These are phyloP conservation scores for Verticillium albo-atrum DNA, from an alignment of 2,329 filamentous ascomycete species.

Conservation along the genomic window DNA sequence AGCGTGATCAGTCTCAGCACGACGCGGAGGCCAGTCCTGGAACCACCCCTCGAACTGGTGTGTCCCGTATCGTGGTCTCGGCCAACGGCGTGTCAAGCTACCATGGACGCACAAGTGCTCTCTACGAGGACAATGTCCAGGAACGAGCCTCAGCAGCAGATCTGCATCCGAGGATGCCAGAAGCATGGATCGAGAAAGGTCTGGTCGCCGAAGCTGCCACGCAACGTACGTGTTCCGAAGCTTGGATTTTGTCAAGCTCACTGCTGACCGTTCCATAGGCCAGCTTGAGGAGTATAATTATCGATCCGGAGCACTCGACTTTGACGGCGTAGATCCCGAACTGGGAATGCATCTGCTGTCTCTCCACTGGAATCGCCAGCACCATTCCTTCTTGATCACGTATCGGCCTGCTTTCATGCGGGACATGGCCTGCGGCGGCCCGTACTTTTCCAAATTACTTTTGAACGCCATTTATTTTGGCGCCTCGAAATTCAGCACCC, in stretches of 20 bases:
- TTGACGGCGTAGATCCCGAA: constrained; percentile 49
- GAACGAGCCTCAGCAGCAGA: constrained; percentile 12
- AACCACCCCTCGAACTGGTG: constrained; percentile 12
- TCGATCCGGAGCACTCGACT: constrained; percentile 41
- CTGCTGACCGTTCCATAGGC: constrained; percentile 13
- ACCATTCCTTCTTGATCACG: constrained; percentile 40
- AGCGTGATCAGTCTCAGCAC: background rate
- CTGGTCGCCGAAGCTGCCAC: constrained; percentile 42
- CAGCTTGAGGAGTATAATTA: constrained; percentile 46
- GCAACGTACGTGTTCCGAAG: constrained; percentile 26
- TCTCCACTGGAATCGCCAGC: constrained; percentile 50
- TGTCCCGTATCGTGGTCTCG: constrained; percentile 31
- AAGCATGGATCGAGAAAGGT: constrained; percentile 37
- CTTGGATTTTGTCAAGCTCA: background rate
- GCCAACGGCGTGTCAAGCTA: constrained; percentile 38
- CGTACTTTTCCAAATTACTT: constrained; percentile 52
- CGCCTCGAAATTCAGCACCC: constrained; percentile 39
- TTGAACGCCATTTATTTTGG: constrained; percentile 50
- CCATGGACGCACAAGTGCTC: constrained; percentile 43
- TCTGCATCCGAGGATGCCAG: constrained; percentile 19
- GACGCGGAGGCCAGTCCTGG: background rate
- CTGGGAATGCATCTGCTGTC: constrained; percentile 46
- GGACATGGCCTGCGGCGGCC: constrained; percentile 47
- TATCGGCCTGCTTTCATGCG: constrained; percentile 50
- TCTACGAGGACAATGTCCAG: constrained; percentile 35